These are phyloP conservation scores for Gyromitra esculenta DNA, from an alignment of 2,329 filamentous ascomycete genomes.

Conservation along the genomic window DNA sequence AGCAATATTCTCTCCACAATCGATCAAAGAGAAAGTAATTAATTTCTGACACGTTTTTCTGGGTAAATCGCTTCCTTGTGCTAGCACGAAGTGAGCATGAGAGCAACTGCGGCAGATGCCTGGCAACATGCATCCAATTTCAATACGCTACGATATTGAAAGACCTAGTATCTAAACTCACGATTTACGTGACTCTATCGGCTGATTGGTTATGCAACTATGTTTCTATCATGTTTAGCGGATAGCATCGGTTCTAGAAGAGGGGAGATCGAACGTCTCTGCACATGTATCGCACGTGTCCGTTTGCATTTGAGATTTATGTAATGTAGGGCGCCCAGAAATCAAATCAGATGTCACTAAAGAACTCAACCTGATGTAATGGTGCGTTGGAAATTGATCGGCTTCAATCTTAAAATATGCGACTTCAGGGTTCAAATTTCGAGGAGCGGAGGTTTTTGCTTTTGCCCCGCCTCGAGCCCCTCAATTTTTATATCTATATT, in stretches of 20 bases:
- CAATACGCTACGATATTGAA: slow-evolving; percentile 29
- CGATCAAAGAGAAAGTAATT: slow-evolving; percentile 30
- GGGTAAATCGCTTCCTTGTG: slow-evolving; percentile 33
- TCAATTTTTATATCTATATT: slow-evolving; percentile 42
- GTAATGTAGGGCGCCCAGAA: slow-evolving; percentile 38
- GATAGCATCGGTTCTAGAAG: slow-evolving; percentile 46
- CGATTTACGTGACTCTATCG: slow-evolving; percentile 29
- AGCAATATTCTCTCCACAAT: neutral
- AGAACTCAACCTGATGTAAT: slow-evolving; percentile 43
- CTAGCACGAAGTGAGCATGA: slow-evolving; percentile 22
- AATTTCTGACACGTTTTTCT: slow-evolving; percentile 33
- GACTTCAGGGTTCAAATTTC: slow-evolving; percentile 43
- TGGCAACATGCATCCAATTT: slow-evolving; percentile 36
- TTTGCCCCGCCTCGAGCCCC: slow-evolving; percentile 43
- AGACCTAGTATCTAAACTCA: slow-evolving; percentile 27
- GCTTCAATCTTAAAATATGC: slow-evolving; percentile 24
- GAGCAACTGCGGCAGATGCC: slow-evolving; percentile 25
- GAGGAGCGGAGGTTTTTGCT: slow-evolving; percentile 44
- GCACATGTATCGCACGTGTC: slow-evolving; percentile 29
- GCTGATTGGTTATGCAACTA: slow-evolving; percentile 28
- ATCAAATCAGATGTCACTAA: slow-evolving; percentile 31
- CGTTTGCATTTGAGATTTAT: slow-evolving; percentile 46
- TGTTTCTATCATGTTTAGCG: slow-evolving; percentile 6
- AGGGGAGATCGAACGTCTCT: slow-evolving; percentile 32
- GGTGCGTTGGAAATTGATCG: slow-evolving; percentile 19